phyloP scores from a whole-genome alignment of 768 basidiomycete species.

The Grammothele lineata region DNA sequence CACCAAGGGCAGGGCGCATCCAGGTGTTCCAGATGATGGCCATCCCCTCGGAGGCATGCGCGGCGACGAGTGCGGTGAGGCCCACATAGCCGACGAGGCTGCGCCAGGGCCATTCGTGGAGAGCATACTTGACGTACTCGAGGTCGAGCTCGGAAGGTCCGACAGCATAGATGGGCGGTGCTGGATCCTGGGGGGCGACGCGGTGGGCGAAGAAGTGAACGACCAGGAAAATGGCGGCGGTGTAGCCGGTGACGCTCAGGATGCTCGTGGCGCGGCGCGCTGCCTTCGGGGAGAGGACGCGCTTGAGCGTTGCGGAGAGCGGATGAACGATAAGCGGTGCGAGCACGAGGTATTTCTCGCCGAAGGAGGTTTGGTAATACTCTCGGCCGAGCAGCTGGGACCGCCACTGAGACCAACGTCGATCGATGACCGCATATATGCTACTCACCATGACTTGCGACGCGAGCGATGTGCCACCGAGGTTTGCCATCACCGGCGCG shows the following conservation, averaged over 20 bases:
- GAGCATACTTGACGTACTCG: slow-evolving; percentile 74
- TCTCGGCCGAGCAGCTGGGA: slow-evolving; percentile 76
- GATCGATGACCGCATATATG: background rate
- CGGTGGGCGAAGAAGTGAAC: slow-evolving; percentile 72
- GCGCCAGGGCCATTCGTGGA: slow-evolving; percentile 56
- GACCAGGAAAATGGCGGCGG: slow-evolving; percentile 54
- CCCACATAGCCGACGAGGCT: slow-evolving; percentile 62
- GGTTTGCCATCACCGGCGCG: slow-evolving; percentile 64
- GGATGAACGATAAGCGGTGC: slow-evolving; percentile 65
- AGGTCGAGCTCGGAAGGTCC: slow-evolving; percentile 78
- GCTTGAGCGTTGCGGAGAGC: slow-evolving; percentile 52
- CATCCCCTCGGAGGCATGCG: slow-evolving; percentile 64
- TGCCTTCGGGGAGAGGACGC: slow-evolving; percentile 42
- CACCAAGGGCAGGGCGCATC: slow-evolving; percentile 27
- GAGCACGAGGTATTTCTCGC: slow-evolving; percentile 66
- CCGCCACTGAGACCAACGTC: too few relatives aligned
- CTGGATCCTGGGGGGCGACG: slow-evolving; percentile 41
- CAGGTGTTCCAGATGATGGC: slow-evolving; percentile 50
- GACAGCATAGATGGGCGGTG: slow-evolving; percentile 49
- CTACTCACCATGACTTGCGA: slow-evolving; percentile 77
- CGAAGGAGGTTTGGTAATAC: slow-evolving; percentile 74
- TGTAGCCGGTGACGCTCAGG: slow-evolving; percentile 63
- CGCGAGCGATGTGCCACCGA: slow-evolving; percentile 65
- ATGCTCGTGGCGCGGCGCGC: slow-evolving; percentile 35
- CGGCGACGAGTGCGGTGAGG: slow-evolving; percentile 48